Evolutionary conservation across 306 rosid genomes (phyloP), one percentile per base, ranked within the genome.

Genomic region (Quercus gilva): DNA sequence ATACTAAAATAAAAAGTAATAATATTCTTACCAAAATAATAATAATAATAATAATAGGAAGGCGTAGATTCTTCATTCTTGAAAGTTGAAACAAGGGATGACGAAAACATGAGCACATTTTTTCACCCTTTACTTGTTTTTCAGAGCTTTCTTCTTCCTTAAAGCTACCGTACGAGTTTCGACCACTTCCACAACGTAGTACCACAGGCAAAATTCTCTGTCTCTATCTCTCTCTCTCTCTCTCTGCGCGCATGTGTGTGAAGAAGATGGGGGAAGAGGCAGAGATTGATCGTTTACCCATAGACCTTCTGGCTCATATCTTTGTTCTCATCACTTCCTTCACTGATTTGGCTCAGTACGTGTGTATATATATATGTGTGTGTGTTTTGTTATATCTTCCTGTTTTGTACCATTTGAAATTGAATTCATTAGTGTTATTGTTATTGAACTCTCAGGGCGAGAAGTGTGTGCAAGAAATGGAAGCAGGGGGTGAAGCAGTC

Each of bases 301-400:
- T 85, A 11, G 96, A 95, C 89, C 69, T 95, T 63, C 78, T 95
- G 71, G 92, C 98, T 83, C 84, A 91, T 81, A 92, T 93, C 33
- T 90, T 95, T 56, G 81, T 81, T 75, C 55, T 89, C 69, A 79
- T 93, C 76, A 63, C 80, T 61, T 96, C 99, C 76, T 95, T 89
- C 87, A 89, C 98, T 74, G 96, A 95, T 93, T 91, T 95, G 85
- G 99, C 97, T 11, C 98, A 88, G 99, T 94, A 92, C 77, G 85
- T 64, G 1, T 65, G 14, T 78, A 56, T 0, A 3, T 57, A 26
- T 15, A 31, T 70, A 12, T 29, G 3, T 1, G 21, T 31, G 49
- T 70, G 21, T 29, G 4, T 1, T 7, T 21, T 63, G 33, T 45
- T 65, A 12, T 15, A 2, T 61, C 56, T 18, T 61, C 20, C 33